Evolutionary conservation across 2,329 filamentous ascomycete genomes (phyloP).

Genomic region (Pezicula carpinea): DNA sequence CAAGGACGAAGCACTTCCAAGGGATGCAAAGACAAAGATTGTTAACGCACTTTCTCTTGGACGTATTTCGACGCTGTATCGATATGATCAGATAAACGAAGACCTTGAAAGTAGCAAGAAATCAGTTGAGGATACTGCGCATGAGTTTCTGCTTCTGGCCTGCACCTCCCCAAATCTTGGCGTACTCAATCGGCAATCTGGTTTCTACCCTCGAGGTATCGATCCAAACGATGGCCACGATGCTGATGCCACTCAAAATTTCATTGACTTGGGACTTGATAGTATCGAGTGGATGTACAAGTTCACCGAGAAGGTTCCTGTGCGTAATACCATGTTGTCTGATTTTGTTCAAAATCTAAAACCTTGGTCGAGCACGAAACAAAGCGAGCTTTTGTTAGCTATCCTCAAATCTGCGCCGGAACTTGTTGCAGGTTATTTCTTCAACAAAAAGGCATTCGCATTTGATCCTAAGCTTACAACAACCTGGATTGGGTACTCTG

Average conservation of each 20-base stretch:
- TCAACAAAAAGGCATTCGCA: conserved; percentile 71
- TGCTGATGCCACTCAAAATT: conserved; percentile 39
- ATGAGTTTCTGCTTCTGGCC: conserved; percentile 68
- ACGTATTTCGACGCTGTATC: conserved; percentile 68
- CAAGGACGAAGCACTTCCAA: conserved; percentile 67
- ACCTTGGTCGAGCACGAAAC: conserved; percentile 75
- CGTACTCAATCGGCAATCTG: conserved; percentile 68
- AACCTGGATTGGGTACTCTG: conserved; percentile 91
- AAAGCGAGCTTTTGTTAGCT: conserved; percentile 74
- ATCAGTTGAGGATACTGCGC: conserved; percentile 62
- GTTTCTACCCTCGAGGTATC: conserved; percentile 75
- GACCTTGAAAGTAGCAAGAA: conserved; percentile 37
- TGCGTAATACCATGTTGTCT: conserved; percentile 75
- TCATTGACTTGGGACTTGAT: conserved; percentile 62
- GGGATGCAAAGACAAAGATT: conserved; percentile 68
- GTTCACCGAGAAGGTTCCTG: conserved; percentile 60
- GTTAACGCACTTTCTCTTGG: conserved; percentile 71
- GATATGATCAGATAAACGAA: conserved; percentile 47
- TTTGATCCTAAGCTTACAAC: conserved; percentile 90
- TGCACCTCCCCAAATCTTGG: conserved; percentile 73
- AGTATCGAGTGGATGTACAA: conserved; percentile 66
- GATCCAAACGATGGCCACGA: conserved; percentile 52
- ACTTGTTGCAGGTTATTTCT: conserved; percentile 82
- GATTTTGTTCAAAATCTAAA: conserved; percentile 75
- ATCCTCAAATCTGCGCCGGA: conserved; percentile 83